A percentile compares a stretch with the other conserved stretches of the same genome.
Evolutionary conservation across 306 rosid species (phyloP).

Genomic region (Dryas drummondii): DNA sequence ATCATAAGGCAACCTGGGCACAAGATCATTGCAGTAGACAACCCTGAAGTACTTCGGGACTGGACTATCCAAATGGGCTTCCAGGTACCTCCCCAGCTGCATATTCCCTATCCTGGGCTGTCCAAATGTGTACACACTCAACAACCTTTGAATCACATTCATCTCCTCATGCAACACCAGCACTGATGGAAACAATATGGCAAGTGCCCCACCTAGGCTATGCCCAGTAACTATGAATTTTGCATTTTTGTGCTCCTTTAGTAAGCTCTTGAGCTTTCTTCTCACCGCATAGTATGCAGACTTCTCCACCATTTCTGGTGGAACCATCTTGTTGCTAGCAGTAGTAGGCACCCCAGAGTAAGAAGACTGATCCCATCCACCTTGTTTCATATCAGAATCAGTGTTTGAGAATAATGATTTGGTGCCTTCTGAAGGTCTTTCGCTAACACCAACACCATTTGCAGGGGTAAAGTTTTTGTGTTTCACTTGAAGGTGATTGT

Average conservation of each 20-base stretch:
- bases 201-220: conserved; percentile 81
- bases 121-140: conserved; percentile 72
- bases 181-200: conserved; percentile 63
- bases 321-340: conserved; percentile 17
- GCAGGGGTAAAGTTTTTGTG: conserved; percentile 1
- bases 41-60: conserved; percentile 64
- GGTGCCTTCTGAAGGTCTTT: conserved; percentile 20
- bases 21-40: conserved; percentile 78
- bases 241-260: conserved; percentile 64
- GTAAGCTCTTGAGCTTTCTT: conserved; percentile 49
- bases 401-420: conserved; percentile 21
- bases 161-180: conserved; percentile 58
- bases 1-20: conserved; percentile 79
- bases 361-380: conserved; percentile 8
- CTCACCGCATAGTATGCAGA: conserved; percentile 57
- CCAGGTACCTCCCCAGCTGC: conserved; percentile 64
- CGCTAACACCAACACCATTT: conserved; percentile 7
- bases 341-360: too few relatives aligned
- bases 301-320: conserved; percentile 37
- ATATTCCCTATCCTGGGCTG: conserved; percentile 73
- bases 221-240: conserved; percentile 75
- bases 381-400: conserved; percentile 6
- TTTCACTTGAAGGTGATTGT: conserved; percentile 33
- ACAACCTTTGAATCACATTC: conserved; percentile 56
- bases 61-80: conserved; percentile 44